Base-by-base conservation (phyloP, 148 eudicot species). In the Dysphania ambrosioides region DNA sequence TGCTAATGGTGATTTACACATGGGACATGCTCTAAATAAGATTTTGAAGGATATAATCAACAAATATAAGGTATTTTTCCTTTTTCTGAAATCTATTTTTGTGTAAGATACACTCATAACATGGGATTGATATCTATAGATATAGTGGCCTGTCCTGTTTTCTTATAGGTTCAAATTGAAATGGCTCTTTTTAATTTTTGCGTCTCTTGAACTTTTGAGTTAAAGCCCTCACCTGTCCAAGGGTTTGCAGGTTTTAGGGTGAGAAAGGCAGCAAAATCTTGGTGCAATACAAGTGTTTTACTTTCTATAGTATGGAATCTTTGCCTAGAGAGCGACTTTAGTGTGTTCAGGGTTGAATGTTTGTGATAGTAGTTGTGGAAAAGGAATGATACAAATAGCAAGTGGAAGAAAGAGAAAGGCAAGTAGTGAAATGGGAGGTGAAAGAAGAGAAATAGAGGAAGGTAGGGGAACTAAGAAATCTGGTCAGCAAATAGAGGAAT, bases 1-100 rank as follows among this genome's bases (percentile, higher is more conserved):
- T 83, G 99, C 99, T 55, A 96, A 96, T 83, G 98, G 98, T 68
- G 97, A 95, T 81, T 81, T 95, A 80, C 99, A 95, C 85, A 95
- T 95, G 78, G 99, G 99, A 36, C 99, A 95, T 85, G 99, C 99
- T 68, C 74, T 95, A 34, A 95, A 95, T 79, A 95, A 95, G 81
- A 87, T 95, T 74, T 85, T 95, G 78, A 95, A 95, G 86, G 98
- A 95, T 77, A 95, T 95, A 35, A 95, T 95, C 70, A 95, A 87
- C 73, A 87, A 90, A 27, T 92, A 92, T 68, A 95, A 86, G 97
- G 96, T 90, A 73, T 71, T 38, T 18, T 7, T 75, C 29, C 5
- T 31, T 74, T 75, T 61, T 36, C 3, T 57, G 18, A 49, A 18
- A 24, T 11, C 15, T 36, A 26, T 35, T 29, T 31, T 24, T 55